Base-by-base conservation (phyloP, 2,329 filamentous ascomycete species). In the Hirsutella rhossiliensis region DNA sequence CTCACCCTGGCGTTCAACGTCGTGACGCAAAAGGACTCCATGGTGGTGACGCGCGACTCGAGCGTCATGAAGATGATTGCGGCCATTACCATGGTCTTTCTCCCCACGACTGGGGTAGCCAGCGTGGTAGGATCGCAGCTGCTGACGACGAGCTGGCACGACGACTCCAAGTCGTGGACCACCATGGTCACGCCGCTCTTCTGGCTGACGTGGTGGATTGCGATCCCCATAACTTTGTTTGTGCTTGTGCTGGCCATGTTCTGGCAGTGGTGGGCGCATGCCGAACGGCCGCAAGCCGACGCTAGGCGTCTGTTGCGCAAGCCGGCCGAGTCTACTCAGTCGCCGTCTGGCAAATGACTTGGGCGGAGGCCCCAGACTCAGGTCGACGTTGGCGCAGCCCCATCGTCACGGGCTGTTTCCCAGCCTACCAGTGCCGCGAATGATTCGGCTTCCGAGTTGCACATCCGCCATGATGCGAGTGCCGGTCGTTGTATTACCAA, bases 51-150 rank as follows among this genome's bases (percentile, higher is more conserved):
- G 5, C 55, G 60, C 11, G 62, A 64, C 41, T 58, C 60, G 19
- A 58, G 53, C n/a, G 57, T 57, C 12, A 64, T 64, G 58, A 62
- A 59, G 41, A 56, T 62, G 6, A 62, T 66, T 28, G 58, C 63
- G 3, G 53, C 54, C 31, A 58, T 66, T 18, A 65, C 62, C 6
- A 55, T 66, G 45, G 43, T 66, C 6, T 66, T 65, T 46, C 40
- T 66, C 0, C 63, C 63, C 1, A 63, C 60, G 0, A 62, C 59
- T 2, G 57, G 54, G 0, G 60, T 66, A 8, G 60, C 63, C 9
- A 54, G 56, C 0, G 51, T 66, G 6, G 40, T 52, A 7, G 57
- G 57, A n/a, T 60, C 57, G 8, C 56, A 57, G 40, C 31, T 59
- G 5, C 52, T 59, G 6, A 42, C 54, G 1, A 49, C 57, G 1